Evolutionary conservation across 495 filamentous ascomycete genomes (phyloP).

Genomic region (Penicillium paradoxum): DNA sequence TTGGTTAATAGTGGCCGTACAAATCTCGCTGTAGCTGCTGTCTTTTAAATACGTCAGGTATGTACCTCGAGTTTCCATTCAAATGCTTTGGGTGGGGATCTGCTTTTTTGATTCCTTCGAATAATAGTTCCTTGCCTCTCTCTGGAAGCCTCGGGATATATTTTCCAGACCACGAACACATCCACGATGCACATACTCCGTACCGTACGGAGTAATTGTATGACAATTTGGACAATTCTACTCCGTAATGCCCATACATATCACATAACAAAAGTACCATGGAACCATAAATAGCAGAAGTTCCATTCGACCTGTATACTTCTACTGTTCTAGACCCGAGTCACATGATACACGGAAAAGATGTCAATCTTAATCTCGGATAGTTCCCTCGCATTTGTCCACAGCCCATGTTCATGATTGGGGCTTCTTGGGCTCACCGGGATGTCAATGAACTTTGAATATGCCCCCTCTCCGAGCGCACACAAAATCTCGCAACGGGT

Average conservation of each 20-base stretch:
- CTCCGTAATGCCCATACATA: not conserved
- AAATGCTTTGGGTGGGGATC: too few species aligned
- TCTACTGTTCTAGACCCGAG: not conserved
- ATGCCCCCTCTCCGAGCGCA: slow-evolving; percentile 38
- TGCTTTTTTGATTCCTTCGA: too few species aligned
- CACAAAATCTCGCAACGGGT: slow-evolving; percentile 53
- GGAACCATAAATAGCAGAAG: not conserved
- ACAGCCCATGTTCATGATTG: not conserved
- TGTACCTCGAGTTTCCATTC: too few species aligned
- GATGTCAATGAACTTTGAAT: slow-evolving; percentile 1
- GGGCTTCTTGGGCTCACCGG: not conserved
- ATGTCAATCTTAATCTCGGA: not conserved
- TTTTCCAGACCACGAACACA: too few species aligned
- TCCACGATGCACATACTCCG: too few species aligned
- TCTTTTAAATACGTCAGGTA: too few species aligned
- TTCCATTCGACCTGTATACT: not conserved
- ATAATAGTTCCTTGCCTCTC: too few species aligned
- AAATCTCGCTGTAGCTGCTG: too few species aligned
- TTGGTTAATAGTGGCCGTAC: too few species aligned
- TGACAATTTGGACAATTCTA: too few species aligned
- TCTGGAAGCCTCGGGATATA: too few species aligned
- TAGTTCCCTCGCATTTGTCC: not conserved
- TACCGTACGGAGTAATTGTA: too few species aligned
- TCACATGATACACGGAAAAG: slow-evolving; percentile 2
- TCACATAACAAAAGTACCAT: not conserved